phyloP scores from a whole-genome alignment of 495 filamentous ascomycete genomes.

The Neurospora sp. region DNA sequence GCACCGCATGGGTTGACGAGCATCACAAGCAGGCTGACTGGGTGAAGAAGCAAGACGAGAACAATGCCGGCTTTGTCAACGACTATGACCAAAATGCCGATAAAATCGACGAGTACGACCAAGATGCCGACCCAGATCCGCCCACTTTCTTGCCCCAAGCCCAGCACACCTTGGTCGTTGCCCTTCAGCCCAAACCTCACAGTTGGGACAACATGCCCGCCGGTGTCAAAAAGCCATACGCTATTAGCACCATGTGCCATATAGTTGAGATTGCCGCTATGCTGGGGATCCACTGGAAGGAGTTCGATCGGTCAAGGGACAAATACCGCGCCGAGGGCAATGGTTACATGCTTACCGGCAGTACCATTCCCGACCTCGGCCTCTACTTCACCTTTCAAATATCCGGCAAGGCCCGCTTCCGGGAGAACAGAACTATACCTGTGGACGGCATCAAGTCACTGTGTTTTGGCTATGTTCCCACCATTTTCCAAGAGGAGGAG shows the following conservation, averaged over 20 bases:
- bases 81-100: no score
- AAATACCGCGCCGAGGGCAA: slow-evolving; percentile 42
- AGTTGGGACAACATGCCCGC: slow-evolving; percentile 43
- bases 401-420: slow-evolving; percentile 30
- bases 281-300: slow-evolving; percentile 42
- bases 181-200: slow-evolving; percentile 34
- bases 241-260: slow-evolving; percentile 39
- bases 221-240: slow-evolving; percentile 39
- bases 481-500: slow-evolving; percentile 28
- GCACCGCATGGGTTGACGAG: slow-evolving; percentile 27
- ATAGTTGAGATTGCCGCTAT: slow-evolving; percentile 40
- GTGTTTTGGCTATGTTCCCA: slow-evolving; percentile 38
- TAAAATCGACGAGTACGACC: no score
- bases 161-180: slow-evolving; percentile 28
- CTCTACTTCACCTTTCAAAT: slow-evolving; percentile 38
- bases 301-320: slow-evolving; percentile 33
- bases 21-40: no score
- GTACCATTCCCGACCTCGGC: slow-evolving; percentile 31
- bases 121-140: no score
- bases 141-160: no score
- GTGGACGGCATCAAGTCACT: slow-evolving; percentile 35
- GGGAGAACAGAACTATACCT: slow-evolving; percentile 35
- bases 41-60: no score
- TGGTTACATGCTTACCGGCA: slow-evolving; percentile 37
- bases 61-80: no score